These are phyloP conservation scores for Buxus sempervirens DNA, from an alignment of 164 flowering plant species.

Conservation along the genomic window DNA sequence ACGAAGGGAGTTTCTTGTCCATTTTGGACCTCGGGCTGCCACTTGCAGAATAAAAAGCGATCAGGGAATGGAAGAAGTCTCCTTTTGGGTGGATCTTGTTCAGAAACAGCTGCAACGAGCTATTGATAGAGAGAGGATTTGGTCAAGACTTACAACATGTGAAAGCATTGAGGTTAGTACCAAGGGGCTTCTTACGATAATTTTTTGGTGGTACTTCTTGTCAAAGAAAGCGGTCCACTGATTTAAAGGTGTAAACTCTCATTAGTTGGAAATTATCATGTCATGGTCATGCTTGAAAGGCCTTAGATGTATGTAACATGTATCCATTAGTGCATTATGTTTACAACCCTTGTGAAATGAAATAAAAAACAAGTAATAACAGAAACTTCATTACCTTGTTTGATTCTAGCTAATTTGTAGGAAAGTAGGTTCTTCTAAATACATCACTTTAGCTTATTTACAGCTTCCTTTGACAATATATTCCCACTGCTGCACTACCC, in stretches of 20 bases:
- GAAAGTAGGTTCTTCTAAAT: neutral
- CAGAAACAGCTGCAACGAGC: slow-evolving; percentile 87
- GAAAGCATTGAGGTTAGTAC: slow-evolving; percentile 92
- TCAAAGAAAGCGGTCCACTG: slow-evolving; percentile 3
- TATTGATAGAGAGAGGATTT: slow-evolving; percentile 86
- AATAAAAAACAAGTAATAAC: neutral
- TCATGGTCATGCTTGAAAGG: neutral
- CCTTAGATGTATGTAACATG: neutral
- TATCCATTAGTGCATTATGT: neutral
- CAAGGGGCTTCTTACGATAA: neutral
- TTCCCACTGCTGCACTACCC: neutral
- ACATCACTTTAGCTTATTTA: no score
- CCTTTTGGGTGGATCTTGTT: slow-evolving; percentile 87
- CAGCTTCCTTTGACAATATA: neutral
- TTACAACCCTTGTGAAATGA: neutral
- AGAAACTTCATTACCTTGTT: neutral
- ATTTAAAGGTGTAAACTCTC: neutral
- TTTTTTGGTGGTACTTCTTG: no score
- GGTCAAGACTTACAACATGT: slow-evolving; percentile 92
- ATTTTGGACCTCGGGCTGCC: slow-evolving; percentile 94
- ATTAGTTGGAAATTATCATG: neutral
- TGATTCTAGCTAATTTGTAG: neutral
- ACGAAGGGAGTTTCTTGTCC: slow-evolving; percentile 79
- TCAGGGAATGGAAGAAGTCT: slow-evolving; percentile 59
- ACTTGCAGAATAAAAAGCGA: slow-evolving; percentile 57